phyloP scores from a whole-genome alignment of 2,329 filamentous ascomycete species.

The Ophiosphaerella korrae region DNA sequence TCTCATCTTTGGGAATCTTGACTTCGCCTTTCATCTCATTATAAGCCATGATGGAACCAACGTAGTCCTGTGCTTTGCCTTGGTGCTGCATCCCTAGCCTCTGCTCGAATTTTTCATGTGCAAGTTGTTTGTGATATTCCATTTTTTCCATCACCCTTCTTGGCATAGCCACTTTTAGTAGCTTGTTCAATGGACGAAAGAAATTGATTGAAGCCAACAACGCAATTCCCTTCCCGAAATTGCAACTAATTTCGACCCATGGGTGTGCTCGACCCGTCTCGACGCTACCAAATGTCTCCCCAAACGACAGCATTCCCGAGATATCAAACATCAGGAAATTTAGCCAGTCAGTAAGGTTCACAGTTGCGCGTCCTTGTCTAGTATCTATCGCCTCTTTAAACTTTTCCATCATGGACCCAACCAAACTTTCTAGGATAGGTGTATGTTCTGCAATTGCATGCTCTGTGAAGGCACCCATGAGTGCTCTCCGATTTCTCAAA shows the following conservation, averaged over 20 bases:
- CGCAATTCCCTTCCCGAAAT: constrained; percentile 30
- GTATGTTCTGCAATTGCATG: constrained; percentile 49
- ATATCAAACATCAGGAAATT: constrained; percentile 27
- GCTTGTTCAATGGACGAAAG: constrained; percentile 22
- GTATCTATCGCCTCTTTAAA: constrained; percentile 25
- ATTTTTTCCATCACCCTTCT: constrained; percentile 15
- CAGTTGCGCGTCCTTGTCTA: constrained; percentile 18
- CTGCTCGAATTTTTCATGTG: constrained; percentile 26
- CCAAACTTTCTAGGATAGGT: constrained; percentile 40
- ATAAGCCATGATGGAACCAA: constrained; percentile 30
- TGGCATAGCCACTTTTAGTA: constrained; percentile 16
- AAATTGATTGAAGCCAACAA: constrained; percentile 29
- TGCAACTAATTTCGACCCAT: constrained; percentile 39
- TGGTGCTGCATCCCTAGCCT: constrained; percentile 37
- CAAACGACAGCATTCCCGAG: constrained; percentile 56
- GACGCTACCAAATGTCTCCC: constrained; percentile 47
- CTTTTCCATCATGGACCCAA: constrained; percentile 43
- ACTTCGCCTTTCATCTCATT: constrained; percentile 26
- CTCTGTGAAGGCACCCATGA: constrained; percentile 52
- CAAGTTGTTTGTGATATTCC: constrained; percentile 19
- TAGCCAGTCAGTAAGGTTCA: constrained; percentile 18
- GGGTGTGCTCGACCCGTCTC: constrained; percentile 26
- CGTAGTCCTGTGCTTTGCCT: constrained; percentile 29
- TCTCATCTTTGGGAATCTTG: constrained; percentile 33
- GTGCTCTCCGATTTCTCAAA: constrained; percentile 33